Base-by-base conservation (phyloP, 1,284 basidiomycete genomes). In the Exobasidium cylindrosporum region DNA sequence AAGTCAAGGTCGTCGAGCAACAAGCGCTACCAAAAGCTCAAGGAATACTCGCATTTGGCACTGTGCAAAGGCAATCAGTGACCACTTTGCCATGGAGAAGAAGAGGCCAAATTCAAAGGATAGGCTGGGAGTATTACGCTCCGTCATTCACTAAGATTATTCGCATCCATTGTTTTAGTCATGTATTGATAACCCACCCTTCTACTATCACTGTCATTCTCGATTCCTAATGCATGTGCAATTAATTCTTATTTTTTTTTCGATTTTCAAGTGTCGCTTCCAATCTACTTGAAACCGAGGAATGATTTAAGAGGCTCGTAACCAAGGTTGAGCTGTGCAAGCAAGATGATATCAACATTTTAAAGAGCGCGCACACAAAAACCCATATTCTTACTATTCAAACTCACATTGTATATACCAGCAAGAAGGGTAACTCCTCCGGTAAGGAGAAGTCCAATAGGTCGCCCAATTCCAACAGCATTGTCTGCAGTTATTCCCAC, bases 261-360 rank as follows among this genome's bases (percentile, higher is more conserved):
- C n/a, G n/a, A n/a, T n/a, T n/a, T 40, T 40, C 35, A 7, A 40
- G 35, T 40, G 10, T 40, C 7, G 7, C 35, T 17, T 10, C 10
- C 23, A 21, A 46, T 57, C 66, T 65, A 79, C 68, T 79, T 75
- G 68, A 77, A 57, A 52, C 74, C 74, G 30, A 78, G 65, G 71
- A 78, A 79, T 26, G 76, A 71, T 72, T 73, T 74, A 64, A 79
- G 76, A 24, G 77, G 76, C 61, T 78, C 76, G 64, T 68, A 79
- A 55, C 77, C 77, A 54, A 79, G 74, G 58, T 67, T 68, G 55
- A 78, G 57, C 72, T 74, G 65, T 40, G 7, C 10, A 40, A 40
- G 17, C 17, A 17, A 40, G 17, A n/a, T 14, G 14, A n/a, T n/a
- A 44, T 14, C 14, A 44, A 14, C 14, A n/a, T n/a, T n/a, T 44